Evolutionary conservation across 2,329 filamentous ascomycete species (phyloP), one percentile per base, ranked within the genome.

Genomic region (Xylaria arbuscula): DNA sequence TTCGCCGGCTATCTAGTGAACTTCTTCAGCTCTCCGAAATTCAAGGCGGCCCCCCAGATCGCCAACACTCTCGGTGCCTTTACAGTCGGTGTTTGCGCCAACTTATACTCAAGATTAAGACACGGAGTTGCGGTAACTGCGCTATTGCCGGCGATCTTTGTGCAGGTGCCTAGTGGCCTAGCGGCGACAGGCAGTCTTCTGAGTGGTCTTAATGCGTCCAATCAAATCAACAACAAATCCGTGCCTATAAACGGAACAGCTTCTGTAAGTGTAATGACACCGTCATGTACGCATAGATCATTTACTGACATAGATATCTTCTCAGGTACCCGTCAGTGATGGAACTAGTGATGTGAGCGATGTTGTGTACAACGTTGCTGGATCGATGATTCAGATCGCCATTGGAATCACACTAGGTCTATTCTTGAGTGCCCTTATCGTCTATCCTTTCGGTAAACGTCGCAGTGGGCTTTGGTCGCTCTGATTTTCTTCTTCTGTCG

Each of bases 21-120:
- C 77, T 93, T 88, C 80, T 94, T 92, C 80, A 89, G 87, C 55
- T 86, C 87, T 17, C 82, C 85, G 28, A 88, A 85, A 48, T 93
- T 95, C 76, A 81, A 84, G 6, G 88, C 86, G 28, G 93, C 92
- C 68, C 88, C 91, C 0, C 92, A 94, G 75, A 88, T 96, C 51
- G 89, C 90, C 64, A 94, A 92, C 76, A 93, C 91, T 0, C 84
- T 95, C 3, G 92, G 92, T 36, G 92, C 93, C 0, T 87, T 96
- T 60, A 87, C 88, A 2, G 91, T 96, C 32, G 93, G 93, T 38
- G 85, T 94, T 3, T 81, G 93, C 57, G 93, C 92, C 8, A 96
- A 96, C 73, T 76, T 93, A 1, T 94, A 95, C 79, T 92, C 90
- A n/a, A 81, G 85, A 28, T 66, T 87, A 9, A 77, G 83, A 10